phyloP scores from a whole-genome alignment of 306 rosid species.

The Malus sieversii region DNA sequence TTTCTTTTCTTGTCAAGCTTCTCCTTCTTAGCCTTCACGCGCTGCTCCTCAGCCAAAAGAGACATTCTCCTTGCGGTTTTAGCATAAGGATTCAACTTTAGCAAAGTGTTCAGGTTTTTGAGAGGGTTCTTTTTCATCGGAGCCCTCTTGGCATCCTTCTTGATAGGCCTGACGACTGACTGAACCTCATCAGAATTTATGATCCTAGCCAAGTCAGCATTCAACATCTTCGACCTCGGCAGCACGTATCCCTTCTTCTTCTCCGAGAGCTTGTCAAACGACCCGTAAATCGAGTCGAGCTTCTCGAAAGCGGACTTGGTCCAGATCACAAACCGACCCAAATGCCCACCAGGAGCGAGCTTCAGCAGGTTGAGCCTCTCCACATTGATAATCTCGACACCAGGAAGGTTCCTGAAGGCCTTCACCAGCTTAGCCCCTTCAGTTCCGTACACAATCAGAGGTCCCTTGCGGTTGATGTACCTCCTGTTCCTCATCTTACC shows the following conservation, averaged over 20 bases:
- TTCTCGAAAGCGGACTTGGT: constrained; percentile 86
- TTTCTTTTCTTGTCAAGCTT: constrained; percentile 81
- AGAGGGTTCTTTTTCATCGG: constrained; percentile 76
- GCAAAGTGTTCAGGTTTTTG: constrained; percentile 62
- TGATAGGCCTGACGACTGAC: constrained; percentile 65
- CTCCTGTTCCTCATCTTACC: constrained; percentile 83
- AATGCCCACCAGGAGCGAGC: constrained; percentile 85
- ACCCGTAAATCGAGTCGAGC: constrained; percentile 71
- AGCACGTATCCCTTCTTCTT: constrained; percentile 64
- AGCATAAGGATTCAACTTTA: constrained; percentile 73
- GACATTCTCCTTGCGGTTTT: constrained; percentile 77
- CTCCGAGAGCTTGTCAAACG: constrained; percentile 62
- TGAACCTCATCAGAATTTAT: constrained; percentile 90
- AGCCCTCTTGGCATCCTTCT: constrained; percentile 53
- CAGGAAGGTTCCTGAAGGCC: constrained; percentile 72
- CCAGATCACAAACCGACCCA: constrained; percentile 81
- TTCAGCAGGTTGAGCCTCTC: constrained; percentile 67
- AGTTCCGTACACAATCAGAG: constrained; percentile 59
- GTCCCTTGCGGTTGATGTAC: constrained; percentile 68
- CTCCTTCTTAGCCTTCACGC: constrained; percentile 70
- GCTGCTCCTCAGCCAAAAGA: constrained; percentile 65
- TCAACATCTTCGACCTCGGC: constrained; percentile 73
- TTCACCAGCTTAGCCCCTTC: constrained; percentile 82
- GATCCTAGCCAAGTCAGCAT: constrained; percentile 67
- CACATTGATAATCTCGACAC: constrained; percentile 62